phyloP scores from a whole-genome alignment of 1,284 basidiomycete species.

The Pseudozyma tsukubaensis region DNA sequence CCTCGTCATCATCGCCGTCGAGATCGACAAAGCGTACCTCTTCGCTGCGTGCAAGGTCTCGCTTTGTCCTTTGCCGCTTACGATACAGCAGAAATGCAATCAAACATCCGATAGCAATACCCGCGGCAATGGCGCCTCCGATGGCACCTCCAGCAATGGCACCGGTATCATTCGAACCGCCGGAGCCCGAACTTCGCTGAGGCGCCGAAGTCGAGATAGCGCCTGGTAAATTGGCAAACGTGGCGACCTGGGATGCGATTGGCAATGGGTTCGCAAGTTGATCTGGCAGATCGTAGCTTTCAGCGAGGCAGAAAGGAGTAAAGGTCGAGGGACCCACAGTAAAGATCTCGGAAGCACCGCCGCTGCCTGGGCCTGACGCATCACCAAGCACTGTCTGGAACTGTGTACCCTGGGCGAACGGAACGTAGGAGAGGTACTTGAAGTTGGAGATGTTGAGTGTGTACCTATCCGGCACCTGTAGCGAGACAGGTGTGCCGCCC shows the following conservation, averaged over 20 bases:
- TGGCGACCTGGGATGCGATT: slow-evolving; percentile 27
- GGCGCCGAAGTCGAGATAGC: slow-evolving; percentile 30
- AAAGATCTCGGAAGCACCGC: slow-evolving; percentile 48
- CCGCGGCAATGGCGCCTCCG: slow-evolving; percentile 54
- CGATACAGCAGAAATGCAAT: slow-evolving; percentile 49
- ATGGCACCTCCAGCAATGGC: slow-evolving; percentile 59
- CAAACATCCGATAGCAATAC: slow-evolving; percentile 39
- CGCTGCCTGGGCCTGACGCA: slow-evolving; percentile 43
- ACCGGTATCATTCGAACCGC: slow-evolving; percentile 18
- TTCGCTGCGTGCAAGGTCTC: slow-evolving; percentile 48
- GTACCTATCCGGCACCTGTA: slow-evolving; percentile 34
- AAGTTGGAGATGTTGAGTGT: slow-evolving; percentile 50
- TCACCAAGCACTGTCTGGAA: slow-evolving; percentile 53
- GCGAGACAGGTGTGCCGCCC: slow-evolving; percentile 34
- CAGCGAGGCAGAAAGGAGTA: slow-evolving; percentile 24
- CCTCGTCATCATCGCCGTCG: slow-evolving; percentile 54
- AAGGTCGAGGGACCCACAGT: slow-evolving; percentile 26
- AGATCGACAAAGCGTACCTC: slow-evolving; percentile 57
- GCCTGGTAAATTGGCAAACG: slow-evolving; percentile 43
- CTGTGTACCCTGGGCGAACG: slow-evolving; percentile 48
- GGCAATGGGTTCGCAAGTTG: slow-evolving; percentile 29
- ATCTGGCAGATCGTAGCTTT: slow-evolving; percentile 17
- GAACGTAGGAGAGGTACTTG: slow-evolving; percentile 30
- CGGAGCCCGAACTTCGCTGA: not conserved
- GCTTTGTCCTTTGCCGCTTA: slow-evolving; percentile 43